These are phyloP conservation scores for Chalciporus sphaerocephalus DNA, from an alignment of 768 basidiomycete species.

Conservation along the genomic window DNA sequence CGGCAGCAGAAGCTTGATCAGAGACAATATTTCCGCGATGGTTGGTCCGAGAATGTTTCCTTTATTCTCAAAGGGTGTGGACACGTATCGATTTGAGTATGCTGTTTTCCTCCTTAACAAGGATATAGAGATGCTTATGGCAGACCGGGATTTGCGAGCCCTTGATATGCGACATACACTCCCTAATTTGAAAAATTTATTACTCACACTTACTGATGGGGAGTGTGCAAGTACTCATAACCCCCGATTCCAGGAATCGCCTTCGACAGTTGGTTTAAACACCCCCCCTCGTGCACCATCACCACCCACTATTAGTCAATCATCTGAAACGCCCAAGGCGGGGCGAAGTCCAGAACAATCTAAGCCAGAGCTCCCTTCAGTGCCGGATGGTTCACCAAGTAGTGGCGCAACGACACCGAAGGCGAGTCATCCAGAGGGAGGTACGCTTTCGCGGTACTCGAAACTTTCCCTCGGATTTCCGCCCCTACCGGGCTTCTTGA, in stretches of 20 bases:
- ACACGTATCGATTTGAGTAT: constrained; percentile 96
- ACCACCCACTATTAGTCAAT: constrained; percentile 6
- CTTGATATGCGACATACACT: constrained; percentile 94
- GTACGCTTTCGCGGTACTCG: constrained; percentile 37
- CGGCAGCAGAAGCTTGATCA: constrained; percentile 86
- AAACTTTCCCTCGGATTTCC: constrained; percentile 48
- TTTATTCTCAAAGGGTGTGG: constrained; percentile 89
- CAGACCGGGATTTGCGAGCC: constrained; percentile 80
- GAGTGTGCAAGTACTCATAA: constrained; percentile 41
- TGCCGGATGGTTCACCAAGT: constrained; percentile 40
- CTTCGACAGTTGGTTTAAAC: constrained; percentile 19
- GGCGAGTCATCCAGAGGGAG: constrained; percentile 33
- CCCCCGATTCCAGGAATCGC: constrained; percentile 19
- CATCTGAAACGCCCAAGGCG: constrained; percentile 27
- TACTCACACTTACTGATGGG: constrained; percentile 79
- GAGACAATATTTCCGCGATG: constrained; percentile 92
- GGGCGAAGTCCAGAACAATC: constrained; percentile 14
- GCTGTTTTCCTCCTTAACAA: constrained; percentile 96
- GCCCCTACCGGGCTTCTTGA: constrained; percentile 60
- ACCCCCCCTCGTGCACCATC: constrained; percentile 22
- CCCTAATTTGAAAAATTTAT: constrained; percentile 91
- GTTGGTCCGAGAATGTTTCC: constrained; percentile 97
- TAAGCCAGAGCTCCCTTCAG: constrained; percentile 26
- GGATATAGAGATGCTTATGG: constrained; percentile 94
- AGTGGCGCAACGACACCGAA: constrained; percentile 62